Percentiles rank a stretch among this genome's conserved stretches.
Evolutionary conservation across 1,139 yeast species (phyloP).

Genomic region (Waltiozyma sp.): DNA sequence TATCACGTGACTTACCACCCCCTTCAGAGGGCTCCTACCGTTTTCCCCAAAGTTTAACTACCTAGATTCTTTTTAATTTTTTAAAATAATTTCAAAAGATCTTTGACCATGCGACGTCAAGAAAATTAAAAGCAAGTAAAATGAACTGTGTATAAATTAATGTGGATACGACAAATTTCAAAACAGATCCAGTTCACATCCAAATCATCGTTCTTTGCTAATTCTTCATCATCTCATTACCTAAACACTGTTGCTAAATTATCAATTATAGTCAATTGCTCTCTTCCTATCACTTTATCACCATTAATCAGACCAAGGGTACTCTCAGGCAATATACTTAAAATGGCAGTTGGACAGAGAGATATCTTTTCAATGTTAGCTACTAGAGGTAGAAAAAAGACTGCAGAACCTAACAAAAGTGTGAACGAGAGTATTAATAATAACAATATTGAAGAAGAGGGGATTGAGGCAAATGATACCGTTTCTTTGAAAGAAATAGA

Average conservation of each 20-base stretch:
- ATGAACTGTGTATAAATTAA: too few relatives aligned
- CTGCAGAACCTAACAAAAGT: conserved; percentile 1
- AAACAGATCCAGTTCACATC: neutral
- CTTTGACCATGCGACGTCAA: too few relatives aligned
- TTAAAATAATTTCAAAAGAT: too few relatives aligned
- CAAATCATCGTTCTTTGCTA: neutral
- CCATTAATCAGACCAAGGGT: neutral
- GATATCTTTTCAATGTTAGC: conserved; percentile 15
- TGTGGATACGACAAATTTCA: neutral
- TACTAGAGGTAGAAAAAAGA: neutral
- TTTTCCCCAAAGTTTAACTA: too few relatives aligned
- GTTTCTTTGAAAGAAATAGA: neutral
- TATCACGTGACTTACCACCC: too few relatives aligned
- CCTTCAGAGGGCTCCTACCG: too few relatives aligned
- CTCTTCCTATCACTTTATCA: neutral
- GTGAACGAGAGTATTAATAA: neutral
- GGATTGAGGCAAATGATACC: neutral
- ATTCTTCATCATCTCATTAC: too few relatives aligned
- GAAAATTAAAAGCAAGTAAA: too few relatives aligned
- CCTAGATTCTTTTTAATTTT: too few relatives aligned
- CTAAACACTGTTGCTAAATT: neutral
- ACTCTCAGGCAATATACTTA: neutral
- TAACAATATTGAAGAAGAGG: neutral
- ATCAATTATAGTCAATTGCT: neutral
- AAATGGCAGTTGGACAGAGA: conserved; percentile 4